Base-by-base conservation (phyloP, 169 alveolate species). In the Eimeria sp. region DNA sequence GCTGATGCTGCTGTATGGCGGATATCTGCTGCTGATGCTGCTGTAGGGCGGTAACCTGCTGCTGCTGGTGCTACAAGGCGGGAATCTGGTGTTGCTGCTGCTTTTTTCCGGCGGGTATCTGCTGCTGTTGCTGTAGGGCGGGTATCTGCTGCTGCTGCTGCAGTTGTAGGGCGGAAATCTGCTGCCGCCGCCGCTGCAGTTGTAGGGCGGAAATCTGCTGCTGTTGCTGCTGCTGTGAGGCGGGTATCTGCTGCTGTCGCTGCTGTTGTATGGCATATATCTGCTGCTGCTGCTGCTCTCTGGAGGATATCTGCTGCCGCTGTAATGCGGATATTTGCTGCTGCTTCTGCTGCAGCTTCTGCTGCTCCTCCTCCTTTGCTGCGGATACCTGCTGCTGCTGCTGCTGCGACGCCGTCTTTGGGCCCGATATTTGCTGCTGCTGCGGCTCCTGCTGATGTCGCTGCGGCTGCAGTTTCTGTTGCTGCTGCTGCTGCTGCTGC, bases 41-140 rank as follows among this genome's bases (percentile, higher is more conserved):
- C n/a, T 61, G n/a, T 61, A 11, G 2, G 27, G 70, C 9, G 70
- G 70, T 0, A 16, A 18, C 5, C 70, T 61, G 70, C 70, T 61
- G 70, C 70, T 61, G 70, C 70, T 61, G 67, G n/a, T 58, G 70
- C 70, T 54, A 14, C 61, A 1, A 7, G 61, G 61, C 1, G 61
- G 61, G 61, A 1, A 14, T 18, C 70, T 61, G 63, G 5, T 54
- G 70, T 4, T 61, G 18, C 70, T 76, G 88, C 27, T 76, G 88
- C 63, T 76, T 0, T 47, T 43, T 2, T 76, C 10, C 9, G 88
- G 65, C 63, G 43, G 57, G n/a, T 47, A 45, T 40, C 88, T 76
- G 88, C 51, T 76, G 88, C 88, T 76, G 88, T 63, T 76, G 88
- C 88, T 76, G 88, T 63, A 13, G 88, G 43, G 70, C 20, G 70